Conservation (phyloP, 1,284 basidiomycete species). For the Malassezia pachydermatis region DNA sequence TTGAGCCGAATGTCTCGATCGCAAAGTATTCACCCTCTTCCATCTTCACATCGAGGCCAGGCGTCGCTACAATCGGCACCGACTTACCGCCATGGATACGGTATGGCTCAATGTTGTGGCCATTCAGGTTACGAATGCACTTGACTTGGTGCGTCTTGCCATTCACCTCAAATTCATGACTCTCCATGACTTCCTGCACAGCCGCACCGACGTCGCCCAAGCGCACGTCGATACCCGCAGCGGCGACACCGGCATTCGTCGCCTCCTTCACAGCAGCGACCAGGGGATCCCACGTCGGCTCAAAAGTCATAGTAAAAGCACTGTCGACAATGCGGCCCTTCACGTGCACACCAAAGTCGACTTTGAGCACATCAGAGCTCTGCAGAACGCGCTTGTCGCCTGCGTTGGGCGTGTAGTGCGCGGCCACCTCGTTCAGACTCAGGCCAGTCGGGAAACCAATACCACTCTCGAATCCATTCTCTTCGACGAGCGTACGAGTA, state of each 20-base stretch:
- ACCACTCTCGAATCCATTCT: conserved; percentile 69
- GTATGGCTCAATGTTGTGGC: conserved; percentile 45
- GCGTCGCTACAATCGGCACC: conserved; percentile 70
- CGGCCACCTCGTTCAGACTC: conserved; percentile 85
- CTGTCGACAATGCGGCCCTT: conserved; percentile 88
- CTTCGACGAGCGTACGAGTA: conserved; percentile 68
- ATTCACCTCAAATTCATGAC: conserved; percentile 84
- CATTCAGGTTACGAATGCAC: conserved; percentile 45
- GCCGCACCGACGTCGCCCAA: conserved; percentile 82
- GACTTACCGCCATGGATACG: conserved; percentile 58
- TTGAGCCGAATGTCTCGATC: conserved; percentile 96
- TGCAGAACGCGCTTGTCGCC: conserved; percentile 83
- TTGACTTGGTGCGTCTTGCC: conserved; percentile 64
- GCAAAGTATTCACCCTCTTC: conserved; percentile 99
- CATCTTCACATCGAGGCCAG: conserved; percentile 81
- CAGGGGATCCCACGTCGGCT: conserved; percentile 78
- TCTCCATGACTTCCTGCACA: conserved; percentile 98
- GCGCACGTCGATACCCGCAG: conserved; percentile 84
- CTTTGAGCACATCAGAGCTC: conserved; percentile 79
- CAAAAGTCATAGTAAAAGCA: conserved; percentile 83
- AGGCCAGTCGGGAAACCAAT: conserved; percentile 95
- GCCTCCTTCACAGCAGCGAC: conserved; percentile 86
- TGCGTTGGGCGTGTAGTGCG: conserved; percentile 92
- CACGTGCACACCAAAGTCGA: conserved; percentile 95
- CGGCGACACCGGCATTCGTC: conserved; percentile 69